Evolutionary conservation across 2,329 filamentous ascomycete species (phyloP).

Genomic region (Cryphonectria naterciae): DNA sequence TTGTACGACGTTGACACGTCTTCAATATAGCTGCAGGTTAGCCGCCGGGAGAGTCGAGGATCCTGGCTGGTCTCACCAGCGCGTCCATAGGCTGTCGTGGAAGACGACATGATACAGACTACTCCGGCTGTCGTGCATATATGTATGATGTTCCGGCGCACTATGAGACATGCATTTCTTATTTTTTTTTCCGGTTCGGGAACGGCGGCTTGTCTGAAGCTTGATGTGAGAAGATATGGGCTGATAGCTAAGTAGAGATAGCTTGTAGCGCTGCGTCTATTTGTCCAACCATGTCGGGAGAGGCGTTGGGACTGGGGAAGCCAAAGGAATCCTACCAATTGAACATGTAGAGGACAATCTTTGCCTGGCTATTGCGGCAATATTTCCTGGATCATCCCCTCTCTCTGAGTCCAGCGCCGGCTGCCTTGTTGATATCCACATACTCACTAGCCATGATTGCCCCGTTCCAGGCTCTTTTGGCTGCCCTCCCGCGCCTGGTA

Average conservation of each 20-base stretch:
- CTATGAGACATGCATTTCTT: neutral
- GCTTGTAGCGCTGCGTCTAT: slow-evolving; percentile 24
- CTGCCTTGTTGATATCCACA: neutral
- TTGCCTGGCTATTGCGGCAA: neutral
- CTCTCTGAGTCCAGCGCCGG: neutral
- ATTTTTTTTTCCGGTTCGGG: neutral
- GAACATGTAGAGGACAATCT: neutral
- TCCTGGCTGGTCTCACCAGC: slow-evolving; percentile 7
- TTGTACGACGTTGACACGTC: slow-evolving; percentile 22
- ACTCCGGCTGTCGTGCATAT: neutral
- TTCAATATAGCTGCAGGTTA: slow-evolving; percentile 19
- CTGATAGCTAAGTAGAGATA: slow-evolving; percentile 2
- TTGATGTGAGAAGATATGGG: too few relatives aligned
- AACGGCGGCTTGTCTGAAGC: neutral
- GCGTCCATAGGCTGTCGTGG: neutral
- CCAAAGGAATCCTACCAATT: neutral
- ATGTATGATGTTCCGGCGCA: neutral
- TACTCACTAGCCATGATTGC: neutral
- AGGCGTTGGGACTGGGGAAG: neutral
- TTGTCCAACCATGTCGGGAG: slow-evolving; percentile 19
- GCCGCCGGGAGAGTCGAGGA: slow-evolving; percentile 14
- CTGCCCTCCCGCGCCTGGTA: neutral
- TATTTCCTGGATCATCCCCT: neutral
- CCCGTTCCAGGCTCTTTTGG: neutral
- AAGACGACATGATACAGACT: neutral